Evolutionary conservation across 2,329 filamentous ascomycete genomes (phyloP).

Genomic region (Alternaria dauci): DNA sequence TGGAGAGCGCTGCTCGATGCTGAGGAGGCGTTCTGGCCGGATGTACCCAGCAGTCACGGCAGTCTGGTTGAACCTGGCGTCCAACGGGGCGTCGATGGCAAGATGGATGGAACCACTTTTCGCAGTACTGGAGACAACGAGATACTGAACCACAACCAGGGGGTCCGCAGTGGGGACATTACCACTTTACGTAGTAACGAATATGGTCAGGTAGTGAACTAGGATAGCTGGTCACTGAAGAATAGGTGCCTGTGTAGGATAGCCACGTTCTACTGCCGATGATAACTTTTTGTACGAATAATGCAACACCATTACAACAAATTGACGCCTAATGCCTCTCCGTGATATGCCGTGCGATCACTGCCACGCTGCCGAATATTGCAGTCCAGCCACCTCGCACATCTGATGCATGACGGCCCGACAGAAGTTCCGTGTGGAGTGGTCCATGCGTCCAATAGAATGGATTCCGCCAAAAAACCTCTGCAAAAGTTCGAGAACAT

Average conservation of each 20-base stretch:
- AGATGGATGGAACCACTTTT: conserved; percentile 16
- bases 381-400: neutral
- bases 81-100: conserved; percentile 8
- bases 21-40: conserved; percentile 48
- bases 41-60: conserved; percentile 16
- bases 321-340: neutral
- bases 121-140: conserved; percentile 8
- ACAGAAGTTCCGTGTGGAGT: conserved; percentile 4
- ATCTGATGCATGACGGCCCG: conserved; percentile 9
- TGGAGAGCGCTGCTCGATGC: conserved; percentile 43
- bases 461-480: conserved; percentile 23
- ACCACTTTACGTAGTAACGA: conserved; percentile 5
- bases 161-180: conserved; percentile 7
- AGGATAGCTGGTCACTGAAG: neutral
- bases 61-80: conserved; percentile 16
- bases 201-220: neutral
- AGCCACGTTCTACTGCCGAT: neutral
- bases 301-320: neutral
- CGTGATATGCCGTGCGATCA: neutral
- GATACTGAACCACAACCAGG: conserved; percentile 5
- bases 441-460: conserved; percentile 18
- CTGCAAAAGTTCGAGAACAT: conserved; percentile 39
- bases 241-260: neutral
- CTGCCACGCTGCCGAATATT: neutral
- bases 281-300: neutral